A percentile compares a stretch with the other conserved stretches of the same genome.
Conservation (phyloP, 129 eudicot genomes). For the Heracleum sosnowskyi region DNA sequence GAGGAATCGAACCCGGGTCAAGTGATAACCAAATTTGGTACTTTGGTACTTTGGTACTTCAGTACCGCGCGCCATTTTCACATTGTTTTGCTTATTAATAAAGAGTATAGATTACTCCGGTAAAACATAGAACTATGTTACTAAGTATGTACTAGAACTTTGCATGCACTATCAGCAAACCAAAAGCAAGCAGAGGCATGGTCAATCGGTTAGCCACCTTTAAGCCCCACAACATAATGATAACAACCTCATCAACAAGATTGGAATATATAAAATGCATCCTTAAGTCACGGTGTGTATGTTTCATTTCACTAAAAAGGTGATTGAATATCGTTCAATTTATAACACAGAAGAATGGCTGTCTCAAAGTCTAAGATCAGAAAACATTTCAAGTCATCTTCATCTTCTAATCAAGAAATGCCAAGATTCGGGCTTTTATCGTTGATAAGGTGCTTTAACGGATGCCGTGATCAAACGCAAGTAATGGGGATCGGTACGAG, state of each 20-base stretch:
- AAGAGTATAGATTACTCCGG: not conserved
- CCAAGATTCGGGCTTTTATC: constrained; percentile 39
- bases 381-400: constrained; percentile 7
- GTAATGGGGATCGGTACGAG: constrained; percentile 63
- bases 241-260: constrained; percentile 7
- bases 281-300: constrained; percentile 5
- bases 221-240: constrained; percentile 19
- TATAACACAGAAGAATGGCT: not conserved
- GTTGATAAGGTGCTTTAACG: constrained; percentile 56
- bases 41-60: too few relatives aligned
- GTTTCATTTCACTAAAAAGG: not conserved
- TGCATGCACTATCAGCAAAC: constrained; percentile 1
- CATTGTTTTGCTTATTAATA: too few relatives aligned
- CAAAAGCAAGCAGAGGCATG: constrained; percentile 6
- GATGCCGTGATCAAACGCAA: constrained; percentile 60
- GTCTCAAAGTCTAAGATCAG: not conserved
- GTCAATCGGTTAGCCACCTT: not conserved
- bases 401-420: constrained; percentile 27
- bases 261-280: not conserved
- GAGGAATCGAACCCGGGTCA: too few relatives aligned
- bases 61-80: too few relatives aligned
- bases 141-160: not conserved
- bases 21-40: too few relatives aligned
- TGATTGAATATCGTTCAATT: not conserved
- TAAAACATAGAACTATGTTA: not conserved